Evolutionary conservation across 75 land plant genomes (phyloP).

Genomic region (Chamaecyparis obtusa): DNA sequence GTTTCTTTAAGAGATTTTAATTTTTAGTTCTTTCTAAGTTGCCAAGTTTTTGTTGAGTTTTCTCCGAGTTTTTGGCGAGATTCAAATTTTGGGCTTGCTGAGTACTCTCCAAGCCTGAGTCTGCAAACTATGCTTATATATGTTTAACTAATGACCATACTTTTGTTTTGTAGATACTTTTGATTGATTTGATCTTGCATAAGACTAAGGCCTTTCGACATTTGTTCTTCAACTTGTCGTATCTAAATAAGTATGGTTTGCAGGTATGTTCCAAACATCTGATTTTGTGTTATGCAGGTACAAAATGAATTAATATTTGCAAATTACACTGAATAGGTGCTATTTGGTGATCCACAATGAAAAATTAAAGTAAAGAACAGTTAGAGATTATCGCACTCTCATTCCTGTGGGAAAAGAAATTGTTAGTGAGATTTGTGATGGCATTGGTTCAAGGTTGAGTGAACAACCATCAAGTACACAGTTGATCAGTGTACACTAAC

Average conservation of each 20-base stretch:
- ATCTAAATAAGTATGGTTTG: slow-evolving; percentile 29
- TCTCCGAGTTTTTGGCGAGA: too few relatives aligned
- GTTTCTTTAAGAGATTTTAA: too few relatives aligned
- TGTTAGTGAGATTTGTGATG: neutral
- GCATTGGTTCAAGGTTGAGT: too few relatives aligned
- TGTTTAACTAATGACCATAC: neutral
- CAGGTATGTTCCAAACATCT: slow-evolving; percentile 25
- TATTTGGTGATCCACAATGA: neutral
- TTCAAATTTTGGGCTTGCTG: too few relatives aligned
- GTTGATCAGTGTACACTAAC: too few relatives aligned
- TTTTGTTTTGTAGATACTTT: slow-evolving; percentile 49
- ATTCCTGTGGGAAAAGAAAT: neutral
- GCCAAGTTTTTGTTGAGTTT: too few relatives aligned
- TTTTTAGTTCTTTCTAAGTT: too few relatives aligned
- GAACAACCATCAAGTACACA: too few relatives aligned
- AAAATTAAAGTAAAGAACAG: too few relatives aligned
- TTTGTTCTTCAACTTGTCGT: slow-evolving; percentile 65
- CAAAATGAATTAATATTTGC: neutral
- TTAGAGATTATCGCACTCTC: neutral
- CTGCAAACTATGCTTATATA: too few relatives aligned
- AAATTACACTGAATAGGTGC: neutral
- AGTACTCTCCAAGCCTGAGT: too few relatives aligned
- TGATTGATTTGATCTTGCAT: slow-evolving; percentile 89
- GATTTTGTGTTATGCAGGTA: neutral
- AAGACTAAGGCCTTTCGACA: slow-evolving; percentile 85